Base-by-base conservation (phyloP, 805 yeast genomes). In the Torulaspora indica region DNA sequence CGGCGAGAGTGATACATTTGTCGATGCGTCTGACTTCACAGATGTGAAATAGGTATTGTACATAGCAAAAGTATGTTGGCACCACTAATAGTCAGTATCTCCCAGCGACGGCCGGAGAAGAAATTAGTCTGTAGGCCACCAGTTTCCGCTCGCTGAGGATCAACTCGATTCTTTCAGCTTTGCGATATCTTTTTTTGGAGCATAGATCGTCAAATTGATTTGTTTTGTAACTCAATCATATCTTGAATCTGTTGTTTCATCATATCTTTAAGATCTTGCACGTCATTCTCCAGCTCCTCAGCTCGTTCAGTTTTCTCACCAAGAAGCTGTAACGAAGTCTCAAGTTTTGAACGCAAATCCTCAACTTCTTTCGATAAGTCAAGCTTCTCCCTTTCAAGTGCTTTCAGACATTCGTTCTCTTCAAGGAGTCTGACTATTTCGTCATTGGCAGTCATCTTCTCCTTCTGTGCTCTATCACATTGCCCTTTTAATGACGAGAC, bases 251-350 rank as follows among this genome's bases (percentile, higher is more conserved):
- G 98, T 49, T 76, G 76, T 48, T 79, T 74, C 63, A 88, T 76
- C 70, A 93, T 71, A 37, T 86, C 95, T 65, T 93, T 93, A 64
- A 91, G 72, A 64, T 93, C 98, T 4, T 72, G 75, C 13, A 93
- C 91, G 58, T 93, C 98, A 6, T 95, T 95, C 52, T 74, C 76
- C 36, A 93, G 72, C 63, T 93, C 98, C 44, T 81, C 85, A 4
- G 86, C 91, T 49, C 72, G 74, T 61, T 95, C 98, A 5, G 87
- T 75, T 60, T 89, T 89, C 59, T 90, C 96, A 5, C 96, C 96
- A 12, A 91, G 71, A 45, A 85, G 60, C 53, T 80, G 85, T n/a
- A 63, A 48, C 36, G 89, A 66, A 38, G 85, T 75, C 5, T 82
- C 77, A 43, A 74, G 72, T 42, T 67, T 66, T 15, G 62, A 56